Conservation (phyloP, 805 yeast genomes). For the Lipomyces sp. region DNA sequence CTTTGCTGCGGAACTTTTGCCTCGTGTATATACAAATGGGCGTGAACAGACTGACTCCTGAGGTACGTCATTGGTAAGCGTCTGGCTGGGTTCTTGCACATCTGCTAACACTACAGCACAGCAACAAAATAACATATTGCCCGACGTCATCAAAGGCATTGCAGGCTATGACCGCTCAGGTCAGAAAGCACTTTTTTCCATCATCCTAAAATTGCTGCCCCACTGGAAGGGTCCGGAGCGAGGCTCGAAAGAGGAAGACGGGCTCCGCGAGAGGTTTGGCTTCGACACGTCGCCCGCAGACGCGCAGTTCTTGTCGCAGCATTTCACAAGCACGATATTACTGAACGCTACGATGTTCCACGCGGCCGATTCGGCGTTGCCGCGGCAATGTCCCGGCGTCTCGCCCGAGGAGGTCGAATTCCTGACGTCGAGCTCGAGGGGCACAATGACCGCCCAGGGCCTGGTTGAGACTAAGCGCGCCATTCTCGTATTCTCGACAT, state of each 20-base stretch:
- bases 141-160: constrained; percentile 49
- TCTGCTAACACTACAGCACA: background rate
- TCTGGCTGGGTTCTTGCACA: background rate
- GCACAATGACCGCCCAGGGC: constrained; percentile 50
- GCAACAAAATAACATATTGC: constrained; percentile 43
- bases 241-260: constrained; percentile 45
- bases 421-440: constrained; percentile 68
- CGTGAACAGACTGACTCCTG: constrained; percentile 49
- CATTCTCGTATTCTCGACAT: constrained; percentile 44
- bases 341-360: constrained; percentile 46
- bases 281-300: constrained; percentile 43
- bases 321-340: constrained; percentile 56
- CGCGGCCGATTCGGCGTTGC: constrained; percentile 2
- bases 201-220: constrained; percentile 54
- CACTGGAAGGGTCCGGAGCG: constrained; percentile 50
- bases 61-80: constrained; percentile 25
- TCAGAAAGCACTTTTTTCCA: constrained; percentile 59
- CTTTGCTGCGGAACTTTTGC: constrained; percentile 19
- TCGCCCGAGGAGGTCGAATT: constrained; percentile 54
- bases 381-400: constrained; percentile 58
- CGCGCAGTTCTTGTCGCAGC: constrained; percentile 45
- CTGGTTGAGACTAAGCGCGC: constrained; percentile 44
- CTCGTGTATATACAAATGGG: constrained; percentile 67
- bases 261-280: constrained; percentile 38
- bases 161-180: constrained; percentile 39